Conservation (phyloP, 139 green algal genomes). For the Diplosphaera chodatii region DNA sequence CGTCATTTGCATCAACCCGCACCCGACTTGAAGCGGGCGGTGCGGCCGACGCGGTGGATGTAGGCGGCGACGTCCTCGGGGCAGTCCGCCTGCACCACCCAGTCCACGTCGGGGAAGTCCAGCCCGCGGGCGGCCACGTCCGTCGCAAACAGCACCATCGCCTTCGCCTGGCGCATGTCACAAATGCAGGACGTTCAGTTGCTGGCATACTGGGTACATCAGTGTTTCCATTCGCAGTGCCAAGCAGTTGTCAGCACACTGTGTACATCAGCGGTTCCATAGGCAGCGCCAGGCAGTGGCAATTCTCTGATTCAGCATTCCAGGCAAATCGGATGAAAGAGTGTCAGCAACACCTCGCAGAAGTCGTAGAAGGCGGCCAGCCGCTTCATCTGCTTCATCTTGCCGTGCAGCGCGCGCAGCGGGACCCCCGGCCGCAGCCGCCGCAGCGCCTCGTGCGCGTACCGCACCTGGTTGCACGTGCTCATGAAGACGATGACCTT, state of each 20-base stretch:
- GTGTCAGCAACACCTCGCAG: constrained; percentile 56
- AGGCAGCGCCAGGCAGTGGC: too few species aligned
- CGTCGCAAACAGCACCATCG: constrained; percentile 86
- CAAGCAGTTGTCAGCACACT: too few species aligned
- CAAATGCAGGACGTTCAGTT: too few species aligned
- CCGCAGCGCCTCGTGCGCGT: constrained; percentile 87
- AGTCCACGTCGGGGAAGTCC: constrained; percentile 90
- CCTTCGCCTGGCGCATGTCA: constrained; percentile 28
- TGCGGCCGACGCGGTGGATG: constrained; percentile 90
- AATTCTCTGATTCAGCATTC: too few species aligned
- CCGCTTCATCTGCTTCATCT: constrained; percentile 93
- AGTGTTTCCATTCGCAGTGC: too few species aligned
- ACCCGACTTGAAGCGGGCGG: constrained; percentile 61
- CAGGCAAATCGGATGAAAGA: neutral
- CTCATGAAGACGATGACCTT: constrained; percentile 91
- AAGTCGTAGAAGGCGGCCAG: constrained; percentile 81
- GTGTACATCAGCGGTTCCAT: too few species aligned
- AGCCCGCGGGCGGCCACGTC: constrained; percentile 86
- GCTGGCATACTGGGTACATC: too few species aligned
- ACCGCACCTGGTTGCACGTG: constrained; percentile 97
- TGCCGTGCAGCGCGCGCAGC: constrained; percentile 83
- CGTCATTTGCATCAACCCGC: neutral
- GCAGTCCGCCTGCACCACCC: constrained; percentile 91
- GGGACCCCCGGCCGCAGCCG: constrained; percentile 85
- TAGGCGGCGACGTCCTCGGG: constrained; percentile 89